Conservation (phyloP, 148 eudicot genomes). For the Dianthus caryophyllus region DNA sequence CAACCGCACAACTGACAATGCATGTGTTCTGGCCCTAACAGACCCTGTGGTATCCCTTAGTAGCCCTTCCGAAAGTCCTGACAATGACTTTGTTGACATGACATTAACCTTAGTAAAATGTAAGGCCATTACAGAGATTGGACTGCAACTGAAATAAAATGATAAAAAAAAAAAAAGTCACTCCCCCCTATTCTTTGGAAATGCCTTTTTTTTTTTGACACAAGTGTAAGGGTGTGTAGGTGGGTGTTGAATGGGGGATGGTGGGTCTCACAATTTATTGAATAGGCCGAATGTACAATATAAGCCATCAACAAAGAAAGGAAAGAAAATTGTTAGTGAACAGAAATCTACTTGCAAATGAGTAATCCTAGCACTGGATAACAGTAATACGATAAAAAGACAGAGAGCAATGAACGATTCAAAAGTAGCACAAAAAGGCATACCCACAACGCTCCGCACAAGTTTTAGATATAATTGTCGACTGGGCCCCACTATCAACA, state of each 20-base stretch:
- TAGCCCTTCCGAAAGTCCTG: background rate
- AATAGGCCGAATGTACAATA: too few species aligned
- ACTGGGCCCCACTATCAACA: conserved; percentile 99
- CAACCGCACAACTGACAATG: background rate
- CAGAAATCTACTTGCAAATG: conserved; percentile 5
- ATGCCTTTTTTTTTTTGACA: too few species aligned
- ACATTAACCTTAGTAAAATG: background rate
- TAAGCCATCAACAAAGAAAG: too few species aligned
- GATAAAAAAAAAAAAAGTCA: background rate
- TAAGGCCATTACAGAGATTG: background rate
- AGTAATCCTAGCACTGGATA: background rate
- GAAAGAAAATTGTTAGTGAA: background rate
- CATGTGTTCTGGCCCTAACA: background rate
- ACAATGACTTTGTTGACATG: background rate
- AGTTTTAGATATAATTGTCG: conserved; percentile 93
- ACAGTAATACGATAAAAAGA: background rate
- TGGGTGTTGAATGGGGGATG: too few species aligned
- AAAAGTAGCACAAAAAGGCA: conserved; percentile 19
- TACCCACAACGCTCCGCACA: conserved; percentile 99
- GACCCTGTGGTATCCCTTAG: background rate
- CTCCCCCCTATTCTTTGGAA: too few species aligned
- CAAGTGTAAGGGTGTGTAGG: too few species aligned
- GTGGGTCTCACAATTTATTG: too few species aligned
- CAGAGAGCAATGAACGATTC: conserved; percentile 3
- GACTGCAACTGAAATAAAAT: background rate